These are phyloP conservation scores for Fraxinus angustifolia DNA, from an alignment of 305 asterid species.

Conservation along the genomic window DNA sequence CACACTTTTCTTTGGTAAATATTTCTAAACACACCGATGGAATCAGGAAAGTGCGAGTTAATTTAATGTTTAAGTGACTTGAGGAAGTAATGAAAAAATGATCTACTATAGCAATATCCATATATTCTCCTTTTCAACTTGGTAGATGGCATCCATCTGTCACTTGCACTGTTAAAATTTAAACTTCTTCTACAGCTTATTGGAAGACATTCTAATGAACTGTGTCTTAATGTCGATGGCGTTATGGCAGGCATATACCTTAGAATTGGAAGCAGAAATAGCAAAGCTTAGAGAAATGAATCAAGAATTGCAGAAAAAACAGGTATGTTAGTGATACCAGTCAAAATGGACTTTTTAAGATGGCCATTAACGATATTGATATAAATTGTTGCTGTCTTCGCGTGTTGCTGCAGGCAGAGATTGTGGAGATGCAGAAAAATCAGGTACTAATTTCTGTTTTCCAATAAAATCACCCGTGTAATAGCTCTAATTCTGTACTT, in stretches of 20 bases:
- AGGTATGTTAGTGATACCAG: slow-evolving; percentile 41
- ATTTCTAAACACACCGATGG: not conserved
- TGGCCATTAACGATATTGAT: slow-evolving; percentile 18
- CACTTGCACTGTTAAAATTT: not conserved
- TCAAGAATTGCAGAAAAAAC: slow-evolving; percentile 66
- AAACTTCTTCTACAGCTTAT: not conserved
- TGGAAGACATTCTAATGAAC: not conserved
- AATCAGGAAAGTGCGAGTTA: not conserved
- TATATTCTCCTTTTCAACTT: not conserved
- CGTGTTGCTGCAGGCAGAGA: slow-evolving; percentile 48
- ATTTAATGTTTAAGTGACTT: not conserved
- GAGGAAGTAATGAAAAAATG: not conserved
- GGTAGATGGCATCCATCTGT: not conserved
- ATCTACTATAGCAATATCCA: not conserved
- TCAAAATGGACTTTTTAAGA: slow-evolving; percentile 1
- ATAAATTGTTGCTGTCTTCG: not conserved
- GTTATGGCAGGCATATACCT: slow-evolving; percentile 67
- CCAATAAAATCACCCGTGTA: not conserved
- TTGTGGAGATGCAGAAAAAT: slow-evolving; percentile 70
- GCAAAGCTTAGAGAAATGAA: slow-evolving; percentile 72
- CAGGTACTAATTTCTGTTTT: slow-evolving; percentile 41
- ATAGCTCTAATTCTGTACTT: not conserved
- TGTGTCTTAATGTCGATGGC: slow-evolving; percentile 10
- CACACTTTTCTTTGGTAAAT: not conserved
- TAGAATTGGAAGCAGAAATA: slow-evolving; percentile 91